A percentile compares a stretch with the other conserved stretches of the same genome.
These are phyloP conservation scores for Naumovozyma baii DNA, from an alignment of 805 yeast genomes.

Conservation along the genomic window DNA sequence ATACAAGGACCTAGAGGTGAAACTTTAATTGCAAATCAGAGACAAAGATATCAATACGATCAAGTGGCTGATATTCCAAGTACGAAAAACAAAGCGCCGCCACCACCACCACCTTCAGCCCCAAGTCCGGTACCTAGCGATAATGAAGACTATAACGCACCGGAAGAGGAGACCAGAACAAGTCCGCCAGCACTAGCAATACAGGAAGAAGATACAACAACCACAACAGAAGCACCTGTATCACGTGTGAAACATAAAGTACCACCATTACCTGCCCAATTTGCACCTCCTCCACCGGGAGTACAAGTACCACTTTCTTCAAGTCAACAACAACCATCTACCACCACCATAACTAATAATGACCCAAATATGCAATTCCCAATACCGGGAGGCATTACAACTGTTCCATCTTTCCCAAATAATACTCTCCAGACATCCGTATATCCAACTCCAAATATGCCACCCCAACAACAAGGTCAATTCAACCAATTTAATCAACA, in stretches of 20 bases:
- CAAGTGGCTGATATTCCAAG: slow-evolving; percentile 25
- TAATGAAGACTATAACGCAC: slow-evolving; percentile 6
- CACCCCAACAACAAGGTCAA: slow-evolving; percentile 3
- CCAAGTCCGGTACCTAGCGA: slow-evolving; percentile 16
- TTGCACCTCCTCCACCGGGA: slow-evolving; percentile 6
- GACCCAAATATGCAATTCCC: slow-evolving; percentile 9
- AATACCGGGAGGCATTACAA: slow-evolving; percentile 2
- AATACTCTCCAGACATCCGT: slow-evolving; percentile 7
- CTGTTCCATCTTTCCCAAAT: slow-evolving; percentile 3
- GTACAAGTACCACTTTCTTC: slow-evolving; percentile 5
- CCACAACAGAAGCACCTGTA: slow-evolving; percentile 16
- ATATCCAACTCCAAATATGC: slow-evolving; percentile 5
- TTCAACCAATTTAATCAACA: slow-evolving; percentile 2
- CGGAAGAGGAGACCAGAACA: slow-evolving; percentile 14
- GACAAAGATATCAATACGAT: slow-evolving; percentile 22
- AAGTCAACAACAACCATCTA: slow-evolving; percentile 6
- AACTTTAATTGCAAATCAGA: slow-evolving; percentile 23
- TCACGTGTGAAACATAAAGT: slow-evolving; percentile 13
- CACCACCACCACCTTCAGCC: slow-evolving; percentile 35
- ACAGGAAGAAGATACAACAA: slow-evolving; percentile 9
- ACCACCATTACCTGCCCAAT: slow-evolving; percentile 18
- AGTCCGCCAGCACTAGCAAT: slow-evolving; percentile 16
- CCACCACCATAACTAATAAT: background rate
- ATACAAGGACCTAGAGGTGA: slow-evolving; percentile 51
- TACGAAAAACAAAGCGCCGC: slow-evolving; percentile 33